Base-by-base conservation (phyloP, 148 eudicot genomes). In the Chenopodium formosanum region DNA sequence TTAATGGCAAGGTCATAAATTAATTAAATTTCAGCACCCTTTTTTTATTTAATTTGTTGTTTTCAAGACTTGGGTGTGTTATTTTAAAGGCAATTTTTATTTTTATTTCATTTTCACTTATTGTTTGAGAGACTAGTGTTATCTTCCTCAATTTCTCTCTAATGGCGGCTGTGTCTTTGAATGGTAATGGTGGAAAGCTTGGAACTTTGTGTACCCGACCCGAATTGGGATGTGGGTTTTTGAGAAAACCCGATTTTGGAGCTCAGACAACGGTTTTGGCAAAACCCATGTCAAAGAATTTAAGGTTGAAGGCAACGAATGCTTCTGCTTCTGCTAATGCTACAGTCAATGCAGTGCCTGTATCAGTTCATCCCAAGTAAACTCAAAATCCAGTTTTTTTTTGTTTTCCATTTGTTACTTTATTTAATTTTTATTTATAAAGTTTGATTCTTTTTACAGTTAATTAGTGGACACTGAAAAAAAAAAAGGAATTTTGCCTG, bases 141-240 rank as follows among this genome's bases (percentile, higher is more conserved):
- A 34, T 44, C 62, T 63, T 64, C 48, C 20, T 34, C 77, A 40
- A 23, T 62, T 72, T 22, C 12, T 63, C 83, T 60, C 77, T 69
- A 27, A 87, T 87, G 89, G 89, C 86, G 89, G 87, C 87, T 32
- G 72, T 80, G 4, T 37, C 80, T 0, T 60, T 75, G 16, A 75
- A 62, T 67, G 14, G 77, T 3, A 87, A 77, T 74, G 85, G 80
- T 31, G 85, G 78, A 70, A 77, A 78, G 69, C 23, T 70, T 11
- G 76, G 34, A 75, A 83, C 79, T 82, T 79, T 83, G 23, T 75
- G 58, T 70, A 37, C 64, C 22, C 83, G 47, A 75, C 84, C 80
- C 62, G 81, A 78, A 70, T 67, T 64, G 19, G 79, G 70, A 16
- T 27, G 63, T 56, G 87, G 87, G 81, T 82, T 85, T 74, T 32